Conservation (phyloP, 2,329 filamentous ascomycete genomes). For the Phialocephala subalpina region DNA sequence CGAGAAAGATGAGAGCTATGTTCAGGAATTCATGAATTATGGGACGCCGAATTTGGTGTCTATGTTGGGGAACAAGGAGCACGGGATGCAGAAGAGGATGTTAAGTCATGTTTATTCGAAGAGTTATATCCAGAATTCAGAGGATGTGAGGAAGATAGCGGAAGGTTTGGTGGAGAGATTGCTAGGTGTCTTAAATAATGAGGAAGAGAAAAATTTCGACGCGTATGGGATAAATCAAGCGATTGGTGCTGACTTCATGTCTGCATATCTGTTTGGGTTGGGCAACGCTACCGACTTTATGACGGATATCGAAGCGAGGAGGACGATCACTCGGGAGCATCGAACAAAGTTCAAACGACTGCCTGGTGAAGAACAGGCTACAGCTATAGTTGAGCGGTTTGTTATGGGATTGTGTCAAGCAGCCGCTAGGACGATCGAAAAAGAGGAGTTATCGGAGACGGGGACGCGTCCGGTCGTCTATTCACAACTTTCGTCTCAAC, state of each 20-base stretch:
- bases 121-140: conserved; percentile 69
- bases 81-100: conserved; percentile 77
- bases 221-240: conserved; percentile 71
- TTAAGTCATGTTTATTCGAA: conserved; percentile 83
- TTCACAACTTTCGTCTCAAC: conserved; percentile 14
- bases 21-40: conserved; percentile 69
- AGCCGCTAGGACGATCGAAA: background rate
- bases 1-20: conserved; percentile 25
- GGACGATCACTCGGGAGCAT: conserved; percentile 1
- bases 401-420: conserved; percentile 16
- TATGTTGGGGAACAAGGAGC: conserved; percentile 64
- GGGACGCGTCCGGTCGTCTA: conserved; percentile 14
- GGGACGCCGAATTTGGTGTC: conserved; percentile 70
- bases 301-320: conserved; percentile 3
- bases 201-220: conserved; percentile 47
- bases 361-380: conserved; percentile 8
- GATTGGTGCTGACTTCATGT: conserved; percentile 78
- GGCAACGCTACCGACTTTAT: conserved; percentile 64
- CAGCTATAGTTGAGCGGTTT: conserved; percentile 2
- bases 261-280: conserved; percentile 76
- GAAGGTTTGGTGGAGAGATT: conserved; percentile 64
- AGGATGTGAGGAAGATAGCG: conserved; percentile 62
- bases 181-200: conserved; percentile 57
- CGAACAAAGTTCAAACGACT: conserved; percentile 8
- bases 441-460: background rate